Evolutionary conservation across 73 alveolate species (phyloP).

Genomic region (Tetrahymena thermophila): DNA sequence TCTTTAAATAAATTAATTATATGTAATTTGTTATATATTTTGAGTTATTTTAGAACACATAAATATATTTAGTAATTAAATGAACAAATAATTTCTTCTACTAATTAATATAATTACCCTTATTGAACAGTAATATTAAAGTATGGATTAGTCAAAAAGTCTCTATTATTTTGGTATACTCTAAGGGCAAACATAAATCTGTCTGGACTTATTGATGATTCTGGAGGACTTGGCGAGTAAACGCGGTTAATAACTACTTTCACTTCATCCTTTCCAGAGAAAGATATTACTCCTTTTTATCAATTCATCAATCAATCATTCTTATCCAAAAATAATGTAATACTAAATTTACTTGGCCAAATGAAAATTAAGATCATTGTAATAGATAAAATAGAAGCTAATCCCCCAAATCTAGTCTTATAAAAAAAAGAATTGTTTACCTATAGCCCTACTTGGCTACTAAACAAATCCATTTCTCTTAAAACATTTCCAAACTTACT

Average conservation of each 20-base stretch:
- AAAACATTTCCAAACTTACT: neutral
- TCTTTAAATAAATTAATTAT: neutral
- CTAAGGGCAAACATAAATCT: neutral
- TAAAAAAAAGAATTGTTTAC: neutral
- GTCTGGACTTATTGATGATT: neutral
- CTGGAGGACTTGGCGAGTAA: neutral
- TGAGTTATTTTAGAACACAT: too few relatives aligned
- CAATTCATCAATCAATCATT: neutral
- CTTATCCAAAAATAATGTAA: neutral
- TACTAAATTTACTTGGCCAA: neutral
- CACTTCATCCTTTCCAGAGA: neutral
- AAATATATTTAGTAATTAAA: too few relatives aligned
- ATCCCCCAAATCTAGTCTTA: neutral
- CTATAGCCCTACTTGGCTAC: neutral
- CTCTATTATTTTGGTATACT: neutral
- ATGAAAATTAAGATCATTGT: neutral
- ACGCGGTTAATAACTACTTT: neutral
- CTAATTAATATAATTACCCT: neutral
- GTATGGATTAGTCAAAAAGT: neutral
- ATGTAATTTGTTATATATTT: too few relatives aligned
- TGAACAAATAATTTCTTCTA: too few relatives aligned
- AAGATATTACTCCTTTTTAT: neutral
- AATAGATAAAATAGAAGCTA: neutral
- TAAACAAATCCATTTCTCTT: neutral
- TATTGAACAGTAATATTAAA: neutral